Percentiles rank a stretch among this genome's conserved stretches.
Evolutionary conservation across 768 basidiomycete genomes (phyloP).

Genomic region (Hirschioporus abietinus): DNA sequence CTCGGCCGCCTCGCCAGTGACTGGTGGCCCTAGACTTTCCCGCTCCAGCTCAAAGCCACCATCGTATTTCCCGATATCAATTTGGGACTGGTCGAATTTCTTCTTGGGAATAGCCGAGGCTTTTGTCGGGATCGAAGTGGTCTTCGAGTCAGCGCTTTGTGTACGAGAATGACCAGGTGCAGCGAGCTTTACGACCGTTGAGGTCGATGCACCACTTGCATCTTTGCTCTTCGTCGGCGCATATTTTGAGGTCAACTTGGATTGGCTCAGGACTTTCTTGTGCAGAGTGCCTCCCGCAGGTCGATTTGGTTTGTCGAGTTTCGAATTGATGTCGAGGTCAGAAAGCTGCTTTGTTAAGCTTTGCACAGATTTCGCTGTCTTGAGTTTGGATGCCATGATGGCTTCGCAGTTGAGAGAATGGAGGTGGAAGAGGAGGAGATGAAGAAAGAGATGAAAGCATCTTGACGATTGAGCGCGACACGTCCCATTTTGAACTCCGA

Average conservation of each 20-base stretch:
- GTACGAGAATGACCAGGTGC: neutral
- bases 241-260: constrained; percentile 4
- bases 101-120: neutral
- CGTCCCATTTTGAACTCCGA: neutral
- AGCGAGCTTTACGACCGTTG: neutral
- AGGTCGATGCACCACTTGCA: neutral
- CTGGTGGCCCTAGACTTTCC: constrained; percentile 67
- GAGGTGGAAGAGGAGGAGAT: neutral
- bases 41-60: constrained; percentile 94
- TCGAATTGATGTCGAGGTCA: neutral
- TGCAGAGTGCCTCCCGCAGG: neutral
- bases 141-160: neutral
- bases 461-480: neutral
- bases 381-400: neutral
- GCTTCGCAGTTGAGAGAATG: neutral
- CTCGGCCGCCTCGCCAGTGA: constrained; percentile 74
- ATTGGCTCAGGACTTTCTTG: neutral
- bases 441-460: neutral
- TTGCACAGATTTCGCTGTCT: neutral
- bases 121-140: neutral
- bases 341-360: constrained; percentile 2
- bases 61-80: constrained; percentile 90
- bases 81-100: constrained; percentile 6
- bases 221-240: constrained; percentile 1
- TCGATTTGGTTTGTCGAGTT: constrained; percentile 1